Percentiles rank a stretch among this genome's conserved stretches.
These are phyloP conservation scores for Blastobotrys peoriensis DNA, from an alignment of 805 yeast genomes.

Conservation along the genomic window DNA sequence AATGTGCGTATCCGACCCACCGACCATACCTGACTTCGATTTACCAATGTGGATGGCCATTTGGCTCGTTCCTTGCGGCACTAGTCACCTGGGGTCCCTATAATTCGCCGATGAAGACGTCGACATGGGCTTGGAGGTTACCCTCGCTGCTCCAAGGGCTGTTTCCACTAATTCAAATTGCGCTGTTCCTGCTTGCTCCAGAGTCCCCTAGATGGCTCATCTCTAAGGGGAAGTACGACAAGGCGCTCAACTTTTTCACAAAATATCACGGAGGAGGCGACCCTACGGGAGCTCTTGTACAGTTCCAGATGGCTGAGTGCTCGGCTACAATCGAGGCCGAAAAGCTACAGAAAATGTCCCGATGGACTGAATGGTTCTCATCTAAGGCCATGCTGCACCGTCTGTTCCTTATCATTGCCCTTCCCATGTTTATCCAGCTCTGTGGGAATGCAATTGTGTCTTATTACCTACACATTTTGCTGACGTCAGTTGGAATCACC, in stretches of 20 bases:
- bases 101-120: slow-evolving; percentile 4
- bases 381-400: slow-evolving; percentile 12
- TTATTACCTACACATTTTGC: slow-evolving; percentile 46
- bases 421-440: slow-evolving; percentile 13
- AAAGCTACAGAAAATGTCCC: slow-evolving; percentile 12
- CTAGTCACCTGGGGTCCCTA: slow-evolving; percentile 4
- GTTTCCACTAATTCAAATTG: slow-evolving; percentile 48
- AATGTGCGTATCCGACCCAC: slow-evolving; percentile 55
- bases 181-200: slow-evolving; percentile 60
- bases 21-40: too few species aligned
- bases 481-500: slow-evolving; percentile 50
- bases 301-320: slow-evolving; percentile 19
- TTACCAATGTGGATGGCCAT: too few species aligned
- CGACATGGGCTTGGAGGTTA: slow-evolving; percentile 52
- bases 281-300: slow-evolving; percentile 8
- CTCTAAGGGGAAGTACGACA: slow-evolving; percentile 45
- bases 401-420: slow-evolving; percentile 4
- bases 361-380: slow-evolving; percentile 16
- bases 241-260: slow-evolving; percentile 31
- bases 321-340: slow-evolving; percentile 18
- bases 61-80: too few species aligned
- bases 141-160: slow-evolving; percentile 65
- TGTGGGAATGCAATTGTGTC: slow-evolving; percentile 17
- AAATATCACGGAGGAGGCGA: slow-evolving; percentile 17
- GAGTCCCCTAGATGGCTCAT: slow-evolving; percentile 73